Evolutionary conservation across 2,329 filamentous ascomycete species (phyloP).

Genomic region (Grosmannia serpens): DNA sequence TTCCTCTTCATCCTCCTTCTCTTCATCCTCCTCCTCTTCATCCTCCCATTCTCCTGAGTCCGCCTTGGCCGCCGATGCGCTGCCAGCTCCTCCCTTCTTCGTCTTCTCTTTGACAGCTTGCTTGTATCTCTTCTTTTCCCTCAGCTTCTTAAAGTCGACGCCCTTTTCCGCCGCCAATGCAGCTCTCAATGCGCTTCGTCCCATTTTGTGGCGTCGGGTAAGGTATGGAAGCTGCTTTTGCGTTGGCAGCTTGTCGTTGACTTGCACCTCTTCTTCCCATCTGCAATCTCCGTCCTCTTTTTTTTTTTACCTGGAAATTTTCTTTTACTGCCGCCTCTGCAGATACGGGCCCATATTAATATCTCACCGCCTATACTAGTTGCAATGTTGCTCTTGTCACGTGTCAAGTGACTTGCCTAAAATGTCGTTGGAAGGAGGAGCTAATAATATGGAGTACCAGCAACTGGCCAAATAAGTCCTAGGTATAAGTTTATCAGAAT

Average conservation of each 20-base stretch:
- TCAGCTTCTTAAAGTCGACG: constrained; percentile 39
- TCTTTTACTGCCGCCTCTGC: constrained; percentile 9
- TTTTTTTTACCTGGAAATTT: constrained; percentile 6
- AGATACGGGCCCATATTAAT: background rate
- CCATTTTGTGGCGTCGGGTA: constrained; percentile 7
- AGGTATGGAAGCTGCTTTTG: background rate
- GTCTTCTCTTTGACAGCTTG: constrained; percentile 22
- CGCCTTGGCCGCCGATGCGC: constrained; percentile 1
- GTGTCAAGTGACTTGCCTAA: background rate
- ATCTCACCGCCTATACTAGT: constrained; percentile 9
- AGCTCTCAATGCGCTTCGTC: constrained; percentile 36
- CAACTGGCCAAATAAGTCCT: too few relatives aligned
- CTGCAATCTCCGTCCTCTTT: background rate
- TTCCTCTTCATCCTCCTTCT: too few relatives aligned
- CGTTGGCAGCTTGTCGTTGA: background rate
- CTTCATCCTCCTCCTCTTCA: constrained; percentile 23
- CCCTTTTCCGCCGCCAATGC: constrained; percentile 45
- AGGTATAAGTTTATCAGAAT: too few relatives aligned
- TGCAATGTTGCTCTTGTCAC: background rate
- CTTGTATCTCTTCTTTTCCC: constrained; percentile 37
- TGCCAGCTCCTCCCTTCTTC: constrained; percentile 16
- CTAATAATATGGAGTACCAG: too few relatives aligned
- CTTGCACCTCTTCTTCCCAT: background rate
- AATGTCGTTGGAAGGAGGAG: too few relatives aligned
- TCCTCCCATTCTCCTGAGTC: constrained; percentile 26